Conservation (phyloP, 192 early-diverging fungal species). For the Pilobolus umbonatus region DNA sequence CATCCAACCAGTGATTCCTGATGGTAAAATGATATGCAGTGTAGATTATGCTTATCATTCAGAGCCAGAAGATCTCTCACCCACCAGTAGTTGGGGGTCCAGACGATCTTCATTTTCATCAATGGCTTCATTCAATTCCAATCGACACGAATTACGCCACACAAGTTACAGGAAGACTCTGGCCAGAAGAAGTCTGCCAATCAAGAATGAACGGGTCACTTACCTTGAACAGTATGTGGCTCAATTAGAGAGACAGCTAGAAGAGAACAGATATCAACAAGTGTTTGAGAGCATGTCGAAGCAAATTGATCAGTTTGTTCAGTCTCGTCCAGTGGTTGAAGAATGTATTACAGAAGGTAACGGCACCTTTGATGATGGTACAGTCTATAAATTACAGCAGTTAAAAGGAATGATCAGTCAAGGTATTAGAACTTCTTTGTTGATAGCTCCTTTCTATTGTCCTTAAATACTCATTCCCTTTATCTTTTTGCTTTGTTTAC, state of each 20-base stretch:
- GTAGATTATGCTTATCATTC: not conserved
- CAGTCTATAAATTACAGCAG: slow-evolving; percentile 5
- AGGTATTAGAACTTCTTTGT: too few species aligned
- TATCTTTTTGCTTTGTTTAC: too few species aligned
- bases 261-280: not conserved
- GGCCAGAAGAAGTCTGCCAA: not conserved
- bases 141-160: not conserved
- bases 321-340: too few species aligned
- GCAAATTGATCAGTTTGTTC: slow-evolving; percentile 1
- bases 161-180: not conserved
- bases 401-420: slow-evolving; percentile 7
- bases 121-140: not conserved
- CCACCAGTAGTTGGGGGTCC: slow-evolving; percentile 6
- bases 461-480: too few species aligned
- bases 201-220: not conserved
- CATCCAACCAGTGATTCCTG: too few species aligned
- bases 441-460: too few species aligned
- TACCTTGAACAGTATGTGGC: slow-evolving; percentile 8
- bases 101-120: slow-evolving; percentile 13
- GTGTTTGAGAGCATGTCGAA: not conserved
- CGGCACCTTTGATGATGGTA: slow-evolving; percentile 2
- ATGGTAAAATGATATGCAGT: not conserved
- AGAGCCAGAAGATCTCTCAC: slow-evolving; percentile 3
- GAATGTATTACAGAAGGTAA: too few species aligned
- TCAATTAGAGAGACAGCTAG: not conserved